Base-by-base conservation (phyloP, 2,329 filamentous ascomycete genomes). In the Calycina herbarum region DNA sequence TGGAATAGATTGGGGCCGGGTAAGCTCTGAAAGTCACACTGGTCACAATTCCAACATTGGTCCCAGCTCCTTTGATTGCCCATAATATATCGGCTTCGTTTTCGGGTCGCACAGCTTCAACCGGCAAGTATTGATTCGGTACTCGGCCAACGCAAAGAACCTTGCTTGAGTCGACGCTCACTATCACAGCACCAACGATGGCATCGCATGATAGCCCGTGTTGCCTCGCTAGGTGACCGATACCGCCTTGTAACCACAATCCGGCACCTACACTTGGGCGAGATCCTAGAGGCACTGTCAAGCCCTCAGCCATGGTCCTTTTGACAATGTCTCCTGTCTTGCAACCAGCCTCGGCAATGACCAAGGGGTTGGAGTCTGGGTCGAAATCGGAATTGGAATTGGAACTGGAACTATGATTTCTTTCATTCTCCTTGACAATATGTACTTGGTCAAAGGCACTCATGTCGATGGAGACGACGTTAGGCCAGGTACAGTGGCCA, bases 191-290 rank as follows among this genome's bases (percentile, higher is more conserved):
- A 67, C 87, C 86, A n/a, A 88, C 73, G 57, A 89, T 83, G 57
- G 81, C 73, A 68, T 89, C 86, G 68, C 85, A 88, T 2, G 85
- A 67, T 13, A 90, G 84, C 1, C 87, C 86, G 68, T 86, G 75
- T 8, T 70, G 45, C 61, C 71, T 68, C 42, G 65, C 59, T 11
- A 72, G 61, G 56, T 71, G 69, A 1, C 86, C 86, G 59, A 89
- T 86, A 62, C 87, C 86, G 51, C 87, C 87, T 77, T 89, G 86
- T 58, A 90, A 77, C 85, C 85, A 89, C 15, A 86, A 69, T 0
- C 87, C 87, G 0, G 85, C 82, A 2, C 87, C 87, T 31, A 89
- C 85, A 68, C 86, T 89, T 68, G 87, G 87, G 5, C 87, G 84
- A 31, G 85, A 73, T 2, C 87, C 87, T 2, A 89, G 73, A 0